Percentiles rank a stretch among this genome's conserved stretches.
Evolutionary conservation across 2,329 filamentous ascomycete species (phyloP).

Genomic region (Periconia digitata): DNA sequence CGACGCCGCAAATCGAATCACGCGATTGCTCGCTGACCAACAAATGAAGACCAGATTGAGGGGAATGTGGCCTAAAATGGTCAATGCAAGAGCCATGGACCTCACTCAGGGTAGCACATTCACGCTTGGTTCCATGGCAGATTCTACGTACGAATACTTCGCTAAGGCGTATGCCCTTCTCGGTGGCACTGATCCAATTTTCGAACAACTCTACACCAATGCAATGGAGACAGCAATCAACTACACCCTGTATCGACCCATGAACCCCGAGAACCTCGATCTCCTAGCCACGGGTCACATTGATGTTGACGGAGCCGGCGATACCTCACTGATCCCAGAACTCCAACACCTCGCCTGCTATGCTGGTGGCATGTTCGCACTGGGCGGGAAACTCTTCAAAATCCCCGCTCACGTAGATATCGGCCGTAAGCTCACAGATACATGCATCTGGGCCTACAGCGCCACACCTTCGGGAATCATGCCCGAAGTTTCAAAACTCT

Average conservation of each 20-base stretch:
- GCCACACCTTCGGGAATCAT: slow-evolving; percentile 60
- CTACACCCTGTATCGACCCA: slow-evolving; percentile 53
- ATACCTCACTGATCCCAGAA: slow-evolving; percentile 49
- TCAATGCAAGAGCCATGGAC: slow-evolving; percentile 45
- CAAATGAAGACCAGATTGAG: slow-evolving; percentile 48
- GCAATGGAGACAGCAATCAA: slow-evolving; percentile 46
- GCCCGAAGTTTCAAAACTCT: slow-evolving; percentile 60
- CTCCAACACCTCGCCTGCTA: slow-evolving; percentile 63
- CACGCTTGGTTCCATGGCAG: slow-evolving; percentile 41
- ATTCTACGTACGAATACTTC: slow-evolving; percentile 44
- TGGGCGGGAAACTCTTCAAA: slow-evolving; percentile 60
- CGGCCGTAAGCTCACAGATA: slow-evolving; percentile 59
- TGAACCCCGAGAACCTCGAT: slow-evolving; percentile 49
- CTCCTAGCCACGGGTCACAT: slow-evolving; percentile 51
- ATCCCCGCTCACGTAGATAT: slow-evolving; percentile 57
- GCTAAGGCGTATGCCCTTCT: slow-evolving; percentile 51
- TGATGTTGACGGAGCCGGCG: slow-evolving; percentile 28
- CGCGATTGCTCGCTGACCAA: slow-evolving; percentile 44
- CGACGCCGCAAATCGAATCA: slow-evolving; percentile 49
- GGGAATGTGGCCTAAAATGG: slow-evolving; percentile 52
- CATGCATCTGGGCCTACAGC: slow-evolving; percentile 65
- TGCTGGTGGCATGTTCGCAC: slow-evolving; percentile 63
- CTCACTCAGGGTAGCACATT: slow-evolving; percentile 44
- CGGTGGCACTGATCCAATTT: slow-evolving; percentile 49
- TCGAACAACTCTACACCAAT: slow-evolving; percentile 60